Evolutionary conservation across 2,329 filamentous ascomycete species (phyloP), one percentile per base, ranked within the genome.

Genomic region (Corinectria fuckeliana): DNA sequence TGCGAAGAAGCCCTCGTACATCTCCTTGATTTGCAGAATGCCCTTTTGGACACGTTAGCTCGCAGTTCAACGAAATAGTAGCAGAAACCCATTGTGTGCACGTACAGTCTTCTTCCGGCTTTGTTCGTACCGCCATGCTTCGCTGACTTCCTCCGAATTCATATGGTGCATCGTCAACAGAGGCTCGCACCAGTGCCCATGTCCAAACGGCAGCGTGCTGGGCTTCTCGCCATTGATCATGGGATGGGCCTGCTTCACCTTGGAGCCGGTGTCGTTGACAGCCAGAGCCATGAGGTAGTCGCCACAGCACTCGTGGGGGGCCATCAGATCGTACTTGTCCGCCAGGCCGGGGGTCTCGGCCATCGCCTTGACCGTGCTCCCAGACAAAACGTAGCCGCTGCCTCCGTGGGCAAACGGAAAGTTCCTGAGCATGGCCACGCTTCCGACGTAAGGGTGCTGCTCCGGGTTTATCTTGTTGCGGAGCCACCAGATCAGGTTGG

Each of bases 151-250:
- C 63, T 83, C 78, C 8, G 81, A 75, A 45, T 79, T 78, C 70
- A 86, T 78, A 65, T 85, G 82, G 64, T 85, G 82, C 81, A 86
- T 83, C 3, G 83, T 84, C 38, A 86, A 69, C n/a, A 84, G 76
- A 5, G 83, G 83, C 66, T 85, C 80, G 61, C 84, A 86, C 83
- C 84, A 86, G 60, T 84, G 81, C 9, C 71, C 75, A 3, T 73
- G 74, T 1, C 80, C 78, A 57, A 78, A 85, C 5, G 81, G 80
- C 28, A 85, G 68, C 9, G 80, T 82, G 34, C 74, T 79, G 4
- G 82, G 81, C 67, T 83, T 84, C 64, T 86, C 82, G 58, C 82
- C 82, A 62, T 85, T 84, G 66, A 86, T 78, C 79, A 85, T 82
- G 16, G 84, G 84, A 66, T 79, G 79, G 2, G 76, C 74, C 52